phyloP scores from a whole-genome alignment of 352 stramenopile species.

The Globisporangium splendens region DNA sequence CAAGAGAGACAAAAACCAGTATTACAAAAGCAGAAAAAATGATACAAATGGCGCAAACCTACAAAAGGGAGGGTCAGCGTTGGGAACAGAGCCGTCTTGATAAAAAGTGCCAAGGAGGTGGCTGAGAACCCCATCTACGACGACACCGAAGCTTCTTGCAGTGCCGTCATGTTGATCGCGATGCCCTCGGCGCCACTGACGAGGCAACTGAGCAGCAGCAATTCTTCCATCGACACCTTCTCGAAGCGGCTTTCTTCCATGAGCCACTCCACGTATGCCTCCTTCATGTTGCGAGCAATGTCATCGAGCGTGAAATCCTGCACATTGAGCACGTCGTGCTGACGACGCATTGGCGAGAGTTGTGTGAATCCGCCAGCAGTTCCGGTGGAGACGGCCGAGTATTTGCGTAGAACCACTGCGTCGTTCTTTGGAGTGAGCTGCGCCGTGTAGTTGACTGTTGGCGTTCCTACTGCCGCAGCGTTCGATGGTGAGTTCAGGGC shows the following conservation, averaged over 20 bases:
- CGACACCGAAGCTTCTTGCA: conserved; percentile 16
- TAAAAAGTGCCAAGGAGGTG: no score
- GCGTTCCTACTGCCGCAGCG: neutral
- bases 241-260: conserved; percentile 43
- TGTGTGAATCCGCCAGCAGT: conserved; percentile 7
- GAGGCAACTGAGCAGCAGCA: conserved; percentile 48
- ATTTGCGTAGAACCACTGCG: conserved; percentile 12
- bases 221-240: conserved; percentile 48
- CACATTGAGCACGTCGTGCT: conserved; percentile 44
- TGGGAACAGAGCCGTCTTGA: no score
- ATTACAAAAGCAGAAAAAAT: no score
- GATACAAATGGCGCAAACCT: no score
- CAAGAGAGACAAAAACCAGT: no score
- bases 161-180: conserved; percentile 17
- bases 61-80: no score
- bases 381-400: conserved; percentile 4
- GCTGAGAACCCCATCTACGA: neutral
- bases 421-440: conserved; percentile 8
- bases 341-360: conserved; percentile 25
- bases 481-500: neutral
- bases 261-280: conserved; percentile 44
- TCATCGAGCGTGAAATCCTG: conserved; percentile 36
- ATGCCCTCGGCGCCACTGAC: conserved; percentile 49
- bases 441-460: conserved; percentile 9
- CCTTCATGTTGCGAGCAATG: conserved; percentile 37